phyloP scores from a whole-genome alignment of 2,329 filamentous ascomycete species.

The Rutstroemia sp. region DNA sequence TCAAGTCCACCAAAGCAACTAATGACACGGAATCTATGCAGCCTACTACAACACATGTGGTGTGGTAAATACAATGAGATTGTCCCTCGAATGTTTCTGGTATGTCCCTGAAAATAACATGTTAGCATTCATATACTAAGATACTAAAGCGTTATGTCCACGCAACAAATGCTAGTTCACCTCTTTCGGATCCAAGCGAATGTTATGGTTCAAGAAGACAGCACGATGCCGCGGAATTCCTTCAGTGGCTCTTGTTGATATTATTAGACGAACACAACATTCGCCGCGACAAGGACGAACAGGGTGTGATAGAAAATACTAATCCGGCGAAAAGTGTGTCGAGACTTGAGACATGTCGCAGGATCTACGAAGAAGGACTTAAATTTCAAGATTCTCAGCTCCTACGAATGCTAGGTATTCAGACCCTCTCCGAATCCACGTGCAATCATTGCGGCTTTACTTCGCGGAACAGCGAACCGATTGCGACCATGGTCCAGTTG shows the following conservation, averaged over 20 bases:
- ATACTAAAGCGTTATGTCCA: slow-evolving; percentile 20
- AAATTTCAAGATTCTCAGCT: too few relatives aligned
- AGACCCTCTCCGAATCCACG: neutral
- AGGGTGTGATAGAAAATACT: neutral
- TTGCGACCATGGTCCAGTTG: too few relatives aligned
- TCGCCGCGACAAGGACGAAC: neutral
- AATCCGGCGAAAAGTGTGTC: neutral
- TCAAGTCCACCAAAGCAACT: slow-evolving; percentile 47
- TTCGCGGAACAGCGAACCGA: too few relatives aligned
- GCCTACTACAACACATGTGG: slow-evolving; percentile 41
- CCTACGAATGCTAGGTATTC: too few relatives aligned
- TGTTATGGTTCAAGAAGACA: slow-evolving; percentile 1
- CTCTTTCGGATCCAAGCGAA: neutral
- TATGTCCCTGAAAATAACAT: slow-evolving; percentile 23
- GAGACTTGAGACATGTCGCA: neutral
- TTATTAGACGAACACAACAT: slow-evolving; percentile 5
- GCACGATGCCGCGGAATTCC: slow-evolving; percentile 7
- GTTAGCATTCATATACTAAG: slow-evolving; percentile 2
- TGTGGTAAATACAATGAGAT: slow-evolving; percentile 32
- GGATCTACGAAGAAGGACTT: neutral
- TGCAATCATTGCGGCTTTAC: too few relatives aligned
- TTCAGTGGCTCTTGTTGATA: neutral
- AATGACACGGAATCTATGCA: slow-evolving; percentile 52
- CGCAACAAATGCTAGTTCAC: slow-evolving; percentile 11
- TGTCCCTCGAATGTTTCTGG: slow-evolving; percentile 50